phyloP scores from a whole-genome alignment of 73 alveolate species.

The Paramecium sexaurelia region DNA sequence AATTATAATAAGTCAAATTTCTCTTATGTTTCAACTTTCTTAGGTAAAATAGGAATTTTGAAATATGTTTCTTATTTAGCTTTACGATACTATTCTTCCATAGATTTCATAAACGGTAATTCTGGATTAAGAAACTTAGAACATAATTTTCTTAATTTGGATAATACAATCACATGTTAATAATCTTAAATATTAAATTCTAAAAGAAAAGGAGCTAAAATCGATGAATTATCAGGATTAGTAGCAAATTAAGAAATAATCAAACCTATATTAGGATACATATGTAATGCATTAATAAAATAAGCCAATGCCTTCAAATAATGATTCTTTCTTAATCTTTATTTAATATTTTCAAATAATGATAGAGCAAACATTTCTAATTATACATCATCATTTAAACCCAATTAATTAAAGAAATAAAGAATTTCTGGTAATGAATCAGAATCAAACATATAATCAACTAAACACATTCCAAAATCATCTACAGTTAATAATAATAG shows the following conservation, averaged over 20 bases:
- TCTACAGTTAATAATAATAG: neutral
- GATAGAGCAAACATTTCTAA: constrained; percentile 11
- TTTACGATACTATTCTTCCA: neutral
- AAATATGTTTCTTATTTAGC: constrained; percentile 40
- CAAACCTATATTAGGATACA: constrained; percentile 7
- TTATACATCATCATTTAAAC: neutral
- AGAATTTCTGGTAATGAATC: constrained; percentile 28
- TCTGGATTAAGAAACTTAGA: neutral
- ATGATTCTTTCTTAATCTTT: constrained; percentile 36
- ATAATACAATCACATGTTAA: constrained; percentile 40
- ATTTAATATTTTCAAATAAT: constrained; percentile 31
- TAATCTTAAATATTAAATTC: constrained; percentile 26
- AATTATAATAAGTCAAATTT: neutral
- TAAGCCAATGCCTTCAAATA: constrained; percentile 14
- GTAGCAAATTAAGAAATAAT: constrained; percentile 18
- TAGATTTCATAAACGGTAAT: neutral
- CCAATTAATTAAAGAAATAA: constrained; percentile 2
- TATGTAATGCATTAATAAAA: neutral
- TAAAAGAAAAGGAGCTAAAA: neutral
- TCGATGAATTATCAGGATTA: neutral
- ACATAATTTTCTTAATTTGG: constrained; percentile 37
- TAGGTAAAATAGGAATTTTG: constrained; percentile 24
- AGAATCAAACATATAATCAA: constrained; percentile 16
- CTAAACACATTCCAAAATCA: constrained; percentile 45
- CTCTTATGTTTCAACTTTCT: constrained; percentile 5